These are phyloP conservation scores for Globisporangium nunn DNA, from an alignment of 352 stramenopile species.

Conservation along the genomic window DNA sequence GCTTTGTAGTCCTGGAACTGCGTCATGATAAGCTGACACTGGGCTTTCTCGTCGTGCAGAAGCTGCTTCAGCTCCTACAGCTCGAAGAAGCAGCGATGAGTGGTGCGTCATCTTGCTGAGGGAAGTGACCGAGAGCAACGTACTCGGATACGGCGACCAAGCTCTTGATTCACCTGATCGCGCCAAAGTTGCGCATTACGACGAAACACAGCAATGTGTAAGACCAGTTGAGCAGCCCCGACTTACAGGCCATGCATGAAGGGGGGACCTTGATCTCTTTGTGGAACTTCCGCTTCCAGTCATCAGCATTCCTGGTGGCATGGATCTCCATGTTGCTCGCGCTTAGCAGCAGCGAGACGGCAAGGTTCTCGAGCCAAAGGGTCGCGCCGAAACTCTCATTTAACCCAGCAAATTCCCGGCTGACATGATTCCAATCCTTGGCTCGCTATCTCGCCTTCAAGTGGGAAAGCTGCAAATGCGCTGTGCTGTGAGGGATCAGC, in stretches of 20 bases:
- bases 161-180: slow-evolving; percentile 65
- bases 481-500: no score
- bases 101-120: not conserved
- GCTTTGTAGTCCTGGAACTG: slow-evolving; percentile 26
- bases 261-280: slow-evolving; percentile 51
- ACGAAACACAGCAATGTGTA: not conserved
- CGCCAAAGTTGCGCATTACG: not conserved
- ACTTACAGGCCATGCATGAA: no score
- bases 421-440: no score
- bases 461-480: no score
- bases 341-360: slow-evolving; percentile 13
- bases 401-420: no score
- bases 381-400: no score
- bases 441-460: no score
- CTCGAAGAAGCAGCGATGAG: no score
- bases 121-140: slow-evolving; percentile 3
- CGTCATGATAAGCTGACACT: slow-evolving; percentile 22
- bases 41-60: slow-evolving; percentile 31
- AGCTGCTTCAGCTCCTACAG: slow-evolving; percentile 41
- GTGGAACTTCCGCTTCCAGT: slow-evolving; percentile 62
- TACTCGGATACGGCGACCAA: slow-evolving; percentile 54
- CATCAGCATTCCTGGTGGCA: slow-evolving; percentile 14
- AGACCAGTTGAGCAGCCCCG: not conserved
- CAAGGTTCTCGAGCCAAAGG: not conserved
- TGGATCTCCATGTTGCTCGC: slow-evolving; percentile 9